A percentile compares a stretch with the other conserved stretches of the same genome.
phyloP scores from a whole-genome alignment of 371 early-diverging fungal genomes.

The Mortierella sp. region DNA sequence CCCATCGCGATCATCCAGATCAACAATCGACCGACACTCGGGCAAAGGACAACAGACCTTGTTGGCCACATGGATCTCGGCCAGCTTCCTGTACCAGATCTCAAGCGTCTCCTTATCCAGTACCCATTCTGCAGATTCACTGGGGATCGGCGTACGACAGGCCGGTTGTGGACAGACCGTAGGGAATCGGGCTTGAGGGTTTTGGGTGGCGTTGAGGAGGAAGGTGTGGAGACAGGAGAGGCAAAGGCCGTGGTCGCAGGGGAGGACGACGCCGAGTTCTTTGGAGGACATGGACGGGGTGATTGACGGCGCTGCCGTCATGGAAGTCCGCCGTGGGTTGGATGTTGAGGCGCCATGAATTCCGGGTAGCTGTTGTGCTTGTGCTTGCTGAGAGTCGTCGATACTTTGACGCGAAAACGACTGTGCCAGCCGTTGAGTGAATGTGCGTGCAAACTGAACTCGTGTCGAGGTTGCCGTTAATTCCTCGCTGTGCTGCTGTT shows the following conservation, averaged over 20 bases:
- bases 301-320: constrained; percentile 17
- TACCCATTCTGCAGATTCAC: constrained; percentile 51
- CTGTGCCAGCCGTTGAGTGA: constrained; percentile 40
- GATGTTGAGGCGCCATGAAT: constrained; percentile 1
- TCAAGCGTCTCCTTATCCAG: constrained; percentile 35
- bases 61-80: constrained; percentile 55
- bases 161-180: constrained; percentile 50
- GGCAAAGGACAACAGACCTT: constrained; percentile 53
- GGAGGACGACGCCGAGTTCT: constrained; percentile 47
- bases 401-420: constrained; percentile 23
- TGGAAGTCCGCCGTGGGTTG: constrained; percentile 1
- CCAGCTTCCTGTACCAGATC: constrained; percentile 52
- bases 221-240: constrained; percentile 51
- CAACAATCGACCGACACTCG: constrained; percentile 49
- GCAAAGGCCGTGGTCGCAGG: constrained; percentile 57
- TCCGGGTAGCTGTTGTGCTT: constrained; percentile 12
- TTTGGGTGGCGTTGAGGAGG: constrained; percentile 39
- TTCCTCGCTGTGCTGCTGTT: neutral
- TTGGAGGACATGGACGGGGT: constrained; percentile 47
- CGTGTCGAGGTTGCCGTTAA: neutral
- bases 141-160: constrained; percentile 49
- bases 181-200: constrained; percentile 39
- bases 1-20: constrained; percentile 54
- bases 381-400: neutral
- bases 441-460: constrained; percentile 35